A percentile compares a stretch with the other conserved stretches of the same genome.
Evolutionary conservation across 257 asterid species (phyloP).

Genomic region (Primulina eburnea): DNA sequence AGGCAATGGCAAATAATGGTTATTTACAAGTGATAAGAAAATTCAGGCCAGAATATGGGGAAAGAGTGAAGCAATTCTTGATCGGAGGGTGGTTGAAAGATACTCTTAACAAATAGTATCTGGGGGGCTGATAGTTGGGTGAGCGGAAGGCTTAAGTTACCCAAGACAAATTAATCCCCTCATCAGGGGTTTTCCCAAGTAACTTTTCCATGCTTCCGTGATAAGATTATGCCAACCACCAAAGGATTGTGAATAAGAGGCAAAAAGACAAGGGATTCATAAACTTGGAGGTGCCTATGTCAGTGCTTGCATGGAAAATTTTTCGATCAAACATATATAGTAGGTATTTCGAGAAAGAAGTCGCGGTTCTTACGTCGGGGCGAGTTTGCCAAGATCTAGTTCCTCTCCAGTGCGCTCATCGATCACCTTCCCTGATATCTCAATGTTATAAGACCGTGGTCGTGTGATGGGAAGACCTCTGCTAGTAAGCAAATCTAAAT

Average conservation of each 20-base stretch:
- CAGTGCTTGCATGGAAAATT: not conserved
- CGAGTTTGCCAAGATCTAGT: constrained; percentile 90
- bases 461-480: constrained; percentile 75
- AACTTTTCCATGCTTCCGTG: too few relatives aligned
- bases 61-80: too few relatives aligned
- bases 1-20: too few relatives aligned
- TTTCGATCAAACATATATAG: not conserved
- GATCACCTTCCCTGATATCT: constrained; percentile 73
- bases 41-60: not conserved
- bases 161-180: too few relatives aligned
- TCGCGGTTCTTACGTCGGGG: constrained; percentile 76
- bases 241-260: not conserved
- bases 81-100: not conserved
- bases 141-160: too few relatives aligned
- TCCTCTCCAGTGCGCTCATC: constrained; percentile 88
- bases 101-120: not conserved
- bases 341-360: not conserved
- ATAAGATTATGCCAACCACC: not conserved
- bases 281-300: not conserved
- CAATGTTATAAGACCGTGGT: constrained; percentile 61
- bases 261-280: not conserved
- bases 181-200: too few relatives aligned
- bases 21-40: not conserved
- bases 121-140: too few relatives aligned
- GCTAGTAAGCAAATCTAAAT: constrained; percentile 68